phyloP scores from a whole-genome alignment of 352 stramenopile genomes.

The Peronospora belbahrii region DNA sequence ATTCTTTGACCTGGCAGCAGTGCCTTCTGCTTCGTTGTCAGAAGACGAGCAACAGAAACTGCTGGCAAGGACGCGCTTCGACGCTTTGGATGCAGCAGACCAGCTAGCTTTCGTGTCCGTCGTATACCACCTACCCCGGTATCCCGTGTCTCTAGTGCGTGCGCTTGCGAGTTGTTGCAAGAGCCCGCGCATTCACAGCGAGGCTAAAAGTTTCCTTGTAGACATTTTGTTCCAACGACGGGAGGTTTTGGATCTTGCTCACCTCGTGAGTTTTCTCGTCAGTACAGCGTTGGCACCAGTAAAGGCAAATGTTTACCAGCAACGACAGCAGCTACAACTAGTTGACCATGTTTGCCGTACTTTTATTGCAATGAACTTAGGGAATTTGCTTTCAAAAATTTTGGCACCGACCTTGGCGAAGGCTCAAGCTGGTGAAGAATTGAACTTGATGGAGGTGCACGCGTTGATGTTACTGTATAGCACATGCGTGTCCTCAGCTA shows the following conservation, averaged over 20 bases:
- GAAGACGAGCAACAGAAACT: constrained; percentile 21
- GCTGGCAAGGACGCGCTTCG: constrained; percentile 37
- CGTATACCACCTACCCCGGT: constrained; percentile 66
- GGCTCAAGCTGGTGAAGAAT: constrained; percentile 22
- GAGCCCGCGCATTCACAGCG: constrained; percentile 38
- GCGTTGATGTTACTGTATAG: constrained; percentile 55
- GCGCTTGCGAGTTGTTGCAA: constrained; percentile 73
- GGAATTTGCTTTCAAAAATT: constrained; percentile 59
- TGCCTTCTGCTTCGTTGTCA: constrained; percentile 18
- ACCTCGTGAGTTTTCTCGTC: constrained; percentile 78
- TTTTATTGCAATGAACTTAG: constrained; percentile 59
- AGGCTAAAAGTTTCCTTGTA: constrained; percentile 80
- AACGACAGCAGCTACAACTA: constrained; percentile 43
- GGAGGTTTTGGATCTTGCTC: constrained; percentile 53
- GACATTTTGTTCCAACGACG: constrained; percentile 70
- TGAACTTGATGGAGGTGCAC: constrained; percentile 44
- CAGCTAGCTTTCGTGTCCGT: constrained; percentile 68
- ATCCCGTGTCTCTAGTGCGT: constrained; percentile 58
- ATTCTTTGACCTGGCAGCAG: constrained; percentile 52
- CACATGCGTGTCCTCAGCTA: constrained; percentile 42
- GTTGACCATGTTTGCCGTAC: constrained; percentile 59
- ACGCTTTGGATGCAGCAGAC: constrained; percentile 36
- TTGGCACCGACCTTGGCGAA: constrained; percentile 55
- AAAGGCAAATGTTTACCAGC: constrained; percentile 7
- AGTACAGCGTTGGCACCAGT: constrained; percentile 50